A percentile compares a stretch with the other conserved stretches of the same genome.
Evolutionary conservation across 352 stramenopile genomes (phyloP).

Genomic region (Sclerospora graminicola): DNA sequence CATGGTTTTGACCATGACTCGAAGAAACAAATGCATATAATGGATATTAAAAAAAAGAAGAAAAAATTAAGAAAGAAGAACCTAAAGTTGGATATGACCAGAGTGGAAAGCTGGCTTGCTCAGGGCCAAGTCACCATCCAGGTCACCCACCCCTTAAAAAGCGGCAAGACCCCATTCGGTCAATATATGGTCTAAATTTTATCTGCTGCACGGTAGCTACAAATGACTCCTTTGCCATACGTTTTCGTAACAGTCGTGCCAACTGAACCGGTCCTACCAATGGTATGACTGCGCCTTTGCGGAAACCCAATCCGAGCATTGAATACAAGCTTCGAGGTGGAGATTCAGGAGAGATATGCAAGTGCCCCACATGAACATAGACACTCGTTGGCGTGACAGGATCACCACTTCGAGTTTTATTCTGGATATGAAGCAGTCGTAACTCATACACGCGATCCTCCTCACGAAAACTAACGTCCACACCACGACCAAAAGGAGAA

Average conservation of each 20-base stretch:
- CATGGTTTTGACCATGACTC: too few species aligned
- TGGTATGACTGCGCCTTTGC: constrained; percentile 5
- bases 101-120: too few species aligned
- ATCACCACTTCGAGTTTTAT: constrained; percentile 20
- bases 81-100: too few species aligned
- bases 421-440: constrained; percentile 35
- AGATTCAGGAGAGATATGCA: constrained; percentile 41
- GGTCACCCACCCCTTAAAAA: too few species aligned
- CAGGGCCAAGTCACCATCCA: too few species aligned
- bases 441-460: constrained; percentile 61
- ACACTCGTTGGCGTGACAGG: constrained; percentile 13
- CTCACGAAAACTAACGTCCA: constrained; percentile 56
- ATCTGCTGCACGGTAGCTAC: constrained; percentile 30
- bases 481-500: constrained; percentile 62
- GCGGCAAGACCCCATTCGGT: constrained; percentile 39
- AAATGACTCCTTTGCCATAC: constrained; percentile 52
- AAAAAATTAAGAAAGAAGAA: too few species aligned
- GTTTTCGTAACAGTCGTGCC: constrained; percentile 38
- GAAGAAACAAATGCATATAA: too few species aligned
- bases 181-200: constrained; percentile 17
- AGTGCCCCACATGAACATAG: constrained; percentile 42
- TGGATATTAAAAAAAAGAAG: too few species aligned
- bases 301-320: constrained; percentile 34
- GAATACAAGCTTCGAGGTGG: constrained; percentile 62
- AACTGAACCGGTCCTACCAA: constrained; percentile 6